Evolutionary conservation across 805 yeast species (phyloP).

Genomic region (Candida broadrunensis): DNA sequence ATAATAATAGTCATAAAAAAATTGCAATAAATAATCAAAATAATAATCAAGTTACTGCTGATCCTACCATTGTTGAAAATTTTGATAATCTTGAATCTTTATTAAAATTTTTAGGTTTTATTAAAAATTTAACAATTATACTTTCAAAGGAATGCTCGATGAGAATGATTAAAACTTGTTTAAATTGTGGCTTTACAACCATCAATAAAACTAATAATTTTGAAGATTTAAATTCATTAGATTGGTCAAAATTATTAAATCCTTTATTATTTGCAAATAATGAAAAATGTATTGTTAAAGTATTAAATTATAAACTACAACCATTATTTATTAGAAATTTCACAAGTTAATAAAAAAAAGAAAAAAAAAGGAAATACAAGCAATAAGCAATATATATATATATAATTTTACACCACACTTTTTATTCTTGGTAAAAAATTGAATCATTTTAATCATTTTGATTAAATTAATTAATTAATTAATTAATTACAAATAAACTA

Average conservation of each 20-base stretch:
- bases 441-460: too few species aligned
- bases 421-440: too few species aligned
- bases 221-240: conserved; percentile 7
- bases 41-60: conserved; percentile 15
- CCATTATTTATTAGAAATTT: not conserved
- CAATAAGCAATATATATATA: too few species aligned
- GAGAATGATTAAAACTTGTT: conserved; percentile 23
- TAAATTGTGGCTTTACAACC: conserved; percentile 29
- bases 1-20: conserved; percentile 12
- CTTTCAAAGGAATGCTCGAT: conserved; percentile 17
- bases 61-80: conserved; percentile 5
- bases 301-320: not conserved
- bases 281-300: not conserved
- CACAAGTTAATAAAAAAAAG: not conserved
- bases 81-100: conserved; percentile 19
- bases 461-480: too few species aligned
- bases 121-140: conserved; percentile 20
- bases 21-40: conserved; percentile 9
- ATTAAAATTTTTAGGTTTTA: conserved; percentile 14
- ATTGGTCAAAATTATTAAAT: conserved; percentile 17
- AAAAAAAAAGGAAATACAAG: too few species aligned
- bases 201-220: conserved; percentile 7
- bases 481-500: not conserved
- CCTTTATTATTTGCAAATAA: conserved; percentile 12
- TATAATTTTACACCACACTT: too few species aligned